These are phyloP conservation scores for Lentinus brumalis DNA, from an alignment of 768 basidiomycete genomes.

Conservation along the genomic window DNA sequence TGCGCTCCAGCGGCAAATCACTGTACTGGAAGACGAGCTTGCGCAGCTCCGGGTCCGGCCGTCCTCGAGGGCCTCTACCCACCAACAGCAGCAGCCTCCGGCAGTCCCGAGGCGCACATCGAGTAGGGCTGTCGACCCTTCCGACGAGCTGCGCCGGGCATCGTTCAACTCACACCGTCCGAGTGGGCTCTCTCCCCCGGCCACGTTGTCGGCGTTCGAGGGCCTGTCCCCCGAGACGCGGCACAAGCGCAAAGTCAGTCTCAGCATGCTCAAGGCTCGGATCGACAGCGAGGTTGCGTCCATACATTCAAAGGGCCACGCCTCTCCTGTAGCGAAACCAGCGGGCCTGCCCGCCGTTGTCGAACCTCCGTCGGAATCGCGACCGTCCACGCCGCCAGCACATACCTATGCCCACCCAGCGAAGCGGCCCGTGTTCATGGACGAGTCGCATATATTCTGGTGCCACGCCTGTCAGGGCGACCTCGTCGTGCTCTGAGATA, in stretches of 20 bases:
- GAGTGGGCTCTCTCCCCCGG: conserved; percentile 36
- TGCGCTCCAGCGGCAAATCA: conserved; percentile 66
- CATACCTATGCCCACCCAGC: conserved; percentile 16
- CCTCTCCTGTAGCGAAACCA: conserved; percentile 47
- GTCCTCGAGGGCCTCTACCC: conserved; percentile 41
- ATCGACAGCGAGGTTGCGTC: conserved; percentile 79
- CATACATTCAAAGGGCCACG: conserved; percentile 35
- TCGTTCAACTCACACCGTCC: conserved; percentile 35
- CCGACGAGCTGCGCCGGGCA: conserved; percentile 41
- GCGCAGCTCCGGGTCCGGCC: conserved; percentile 45
- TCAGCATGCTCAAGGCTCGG: conserved; percentile 89
- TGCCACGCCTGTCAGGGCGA: conserved; percentile 83
- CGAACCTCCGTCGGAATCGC: conserved; percentile 25
- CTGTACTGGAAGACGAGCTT: conserved; percentile 67
- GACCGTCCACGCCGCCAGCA: conserved; percentile 28
- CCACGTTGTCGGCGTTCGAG: conserved; percentile 55
- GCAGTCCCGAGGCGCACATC: conserved; percentile 48
- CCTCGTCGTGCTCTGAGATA: conserved; percentile 65
- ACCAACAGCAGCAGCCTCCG: conserved; percentile 37
- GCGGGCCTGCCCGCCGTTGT: conserved; percentile 31
- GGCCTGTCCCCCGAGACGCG: conserved; percentile 72
- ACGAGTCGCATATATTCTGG: conserved; percentile 90
- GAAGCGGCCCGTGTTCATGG: conserved; percentile 73
- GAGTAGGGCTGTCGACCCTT: conserved; percentile 45
- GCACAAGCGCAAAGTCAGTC: conserved; percentile 81